These are phyloP conservation scores for Xylaria sp. DNA, from an alignment of 2,329 filamentous ascomycete species.

Conservation along the genomic window DNA sequence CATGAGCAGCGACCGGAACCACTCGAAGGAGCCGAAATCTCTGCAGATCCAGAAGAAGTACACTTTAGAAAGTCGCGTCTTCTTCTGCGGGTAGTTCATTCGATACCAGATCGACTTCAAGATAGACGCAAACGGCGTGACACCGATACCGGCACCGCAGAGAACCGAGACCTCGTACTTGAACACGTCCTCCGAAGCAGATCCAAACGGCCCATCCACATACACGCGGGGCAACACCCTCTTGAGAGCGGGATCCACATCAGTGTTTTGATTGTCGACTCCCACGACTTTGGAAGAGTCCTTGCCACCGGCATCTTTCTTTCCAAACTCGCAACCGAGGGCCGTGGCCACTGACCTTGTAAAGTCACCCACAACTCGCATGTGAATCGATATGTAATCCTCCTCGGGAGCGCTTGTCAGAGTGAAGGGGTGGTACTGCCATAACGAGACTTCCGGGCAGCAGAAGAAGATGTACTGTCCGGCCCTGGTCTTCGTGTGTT, in stretches of 20 bases:
- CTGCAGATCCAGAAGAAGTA: constrained; percentile 94
- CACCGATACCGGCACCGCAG: constrained; percentile 81
- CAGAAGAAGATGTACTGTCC: constrained; percentile 90
- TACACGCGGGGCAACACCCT: constrained; percentile 79
- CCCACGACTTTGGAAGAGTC: constrained; percentile 69
- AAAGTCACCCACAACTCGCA: constrained; percentile 82
- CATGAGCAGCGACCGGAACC: constrained; percentile 81
- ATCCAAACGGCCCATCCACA: constrained; percentile 83
- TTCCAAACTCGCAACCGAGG: constrained; percentile 75
- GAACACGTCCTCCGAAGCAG: constrained; percentile 85
- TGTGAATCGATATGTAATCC: constrained; percentile 86
- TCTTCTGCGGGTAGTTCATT: constrained; percentile 83
- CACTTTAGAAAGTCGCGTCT: constrained; percentile 79
- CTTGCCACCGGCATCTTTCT: constrained; percentile 48
- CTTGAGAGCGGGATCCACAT: constrained; percentile 70
- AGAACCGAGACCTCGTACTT: constrained; percentile 81
- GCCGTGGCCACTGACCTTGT: constrained; percentile 70
- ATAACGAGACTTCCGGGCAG: constrained; percentile 82
- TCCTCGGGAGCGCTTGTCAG: constrained; percentile 86
- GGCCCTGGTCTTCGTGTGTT: constrained; percentile 77
- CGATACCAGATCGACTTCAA: constrained; percentile 93
- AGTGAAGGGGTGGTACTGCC: constrained; percentile 89
- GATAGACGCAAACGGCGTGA: constrained; percentile 85
- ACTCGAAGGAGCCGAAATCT: constrained; percentile 86
- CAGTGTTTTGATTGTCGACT: constrained; percentile 60